Evolutionary conservation across 495 filamentous ascomycete genomes (phyloP).

Genomic region (Talaromyces liani): DNA sequence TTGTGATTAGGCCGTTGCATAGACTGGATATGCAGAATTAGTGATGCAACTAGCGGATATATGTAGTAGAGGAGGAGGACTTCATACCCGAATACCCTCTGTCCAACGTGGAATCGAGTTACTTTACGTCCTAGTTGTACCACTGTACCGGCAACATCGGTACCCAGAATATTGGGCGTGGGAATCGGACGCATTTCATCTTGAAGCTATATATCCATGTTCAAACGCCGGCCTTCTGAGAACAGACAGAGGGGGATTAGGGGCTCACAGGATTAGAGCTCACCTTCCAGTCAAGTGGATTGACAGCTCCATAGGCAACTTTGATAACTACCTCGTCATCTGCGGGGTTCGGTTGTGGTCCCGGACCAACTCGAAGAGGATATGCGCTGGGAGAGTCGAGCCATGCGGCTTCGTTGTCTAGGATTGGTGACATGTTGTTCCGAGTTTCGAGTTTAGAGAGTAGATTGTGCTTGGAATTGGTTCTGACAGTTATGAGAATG

Average conservation of each 20-base stretch:
- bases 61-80: background rate
- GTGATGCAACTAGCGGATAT: no score
- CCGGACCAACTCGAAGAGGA: slow-evolving; percentile 10
- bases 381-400: slow-evolving; percentile 9
- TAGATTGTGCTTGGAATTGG: no score
- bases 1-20: slow-evolving; percentile 9
- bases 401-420: slow-evolving; percentile 31
- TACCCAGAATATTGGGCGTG: slow-evolving; percentile 40
- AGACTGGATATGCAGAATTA: background rate
- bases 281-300: slow-evolving; percentile 16
- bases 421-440: background rate
- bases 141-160: slow-evolving; percentile 47
- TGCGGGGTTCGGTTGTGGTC: slow-evolving; percentile 11
- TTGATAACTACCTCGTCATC: slow-evolving; percentile 19
- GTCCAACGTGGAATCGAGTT: slow-evolving; percentile 32
- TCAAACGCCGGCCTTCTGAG: no score
- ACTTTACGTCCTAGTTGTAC: slow-evolving; percentile 36
- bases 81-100: slow-evolving; percentile 16
- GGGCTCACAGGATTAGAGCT: background rate
- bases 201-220: background rate
- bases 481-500: no score
- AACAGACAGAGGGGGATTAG: background rate
- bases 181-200: background rate
- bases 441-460: background rate
- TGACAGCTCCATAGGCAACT: slow-evolving; percentile 17